Percentiles rank a stretch among this genome's conserved stretches.
These are phyloP conservation scores for Salix brachista DNA, from an alignment of 345 rosid genomes.

Conservation along the genomic window DNA sequence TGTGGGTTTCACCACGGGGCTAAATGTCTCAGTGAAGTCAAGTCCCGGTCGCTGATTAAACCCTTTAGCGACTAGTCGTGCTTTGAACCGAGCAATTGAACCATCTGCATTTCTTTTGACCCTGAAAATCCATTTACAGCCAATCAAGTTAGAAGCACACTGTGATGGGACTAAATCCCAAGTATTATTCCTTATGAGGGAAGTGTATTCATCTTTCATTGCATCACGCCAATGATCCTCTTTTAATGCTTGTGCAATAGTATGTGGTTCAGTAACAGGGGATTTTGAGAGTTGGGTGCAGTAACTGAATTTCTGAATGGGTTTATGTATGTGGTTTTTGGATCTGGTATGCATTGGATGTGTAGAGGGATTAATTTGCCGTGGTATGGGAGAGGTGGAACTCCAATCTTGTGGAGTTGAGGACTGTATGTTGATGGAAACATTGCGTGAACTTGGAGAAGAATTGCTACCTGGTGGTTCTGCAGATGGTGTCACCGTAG, in stretches of 20 bases:
- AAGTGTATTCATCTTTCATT: too few species aligned
- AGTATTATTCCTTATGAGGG: not conserved
- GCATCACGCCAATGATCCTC: accelerated
- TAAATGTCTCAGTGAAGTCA: not conserved
- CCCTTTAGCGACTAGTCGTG: not conserved
- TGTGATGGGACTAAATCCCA: not conserved
- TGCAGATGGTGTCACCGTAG: too few species aligned
- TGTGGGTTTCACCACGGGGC: not conserved
- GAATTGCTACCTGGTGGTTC: too few species aligned
- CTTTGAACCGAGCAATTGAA: not conserved
- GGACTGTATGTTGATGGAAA: too few species aligned
- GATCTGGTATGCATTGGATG: too few species aligned
- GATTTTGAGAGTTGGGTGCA: too few species aligned
- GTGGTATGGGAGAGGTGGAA: too few species aligned
- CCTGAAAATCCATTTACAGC: not conserved
- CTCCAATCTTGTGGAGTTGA: too few species aligned
- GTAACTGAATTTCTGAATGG: too few species aligned
- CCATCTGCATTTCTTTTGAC: not conserved
- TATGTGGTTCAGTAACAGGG: accelerated
- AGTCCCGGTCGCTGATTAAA: not conserved
- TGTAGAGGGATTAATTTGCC: too few species aligned
- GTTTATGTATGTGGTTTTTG: too few species aligned
- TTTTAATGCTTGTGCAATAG: accelerated
- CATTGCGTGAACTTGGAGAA: too few species aligned
- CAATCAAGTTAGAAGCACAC: not conserved